Evolutionary conservation across 805 yeast genomes (phyloP), one percentile per base, ranked within the genome.

Genomic region (Cyberlindnera xylosilytica): DNA sequence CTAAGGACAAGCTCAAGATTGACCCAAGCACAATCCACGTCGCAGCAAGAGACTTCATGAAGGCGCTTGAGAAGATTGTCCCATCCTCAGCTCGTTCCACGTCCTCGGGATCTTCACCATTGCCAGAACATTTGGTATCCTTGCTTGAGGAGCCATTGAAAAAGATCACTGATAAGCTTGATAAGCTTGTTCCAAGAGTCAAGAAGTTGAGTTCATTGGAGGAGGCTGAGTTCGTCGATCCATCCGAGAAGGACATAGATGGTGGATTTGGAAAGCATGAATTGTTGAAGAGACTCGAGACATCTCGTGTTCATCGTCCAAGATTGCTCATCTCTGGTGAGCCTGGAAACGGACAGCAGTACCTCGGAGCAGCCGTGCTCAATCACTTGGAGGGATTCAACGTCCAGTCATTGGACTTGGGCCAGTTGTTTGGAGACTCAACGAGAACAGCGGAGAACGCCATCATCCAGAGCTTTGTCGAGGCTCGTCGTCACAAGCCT

Each of bases 51-150:
- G 99, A 93, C 63, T 91, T 93, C 57, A 81, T 87, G 73, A 69
- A 79, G 42, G 95, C 98, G 0, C 60, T 91, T 38, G 89, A 84
- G 22, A 87, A 86, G 57, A 86, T 91, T 43, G 79, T 90, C 20
- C 99, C 99, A 0, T 88, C 97, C 0, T 85, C 96, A 38, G 87
- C 96, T 2, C 73, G 99, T 46, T 83, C 96, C 0, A 74, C 91
- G 0, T 78, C 90, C 0, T 71, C 79, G 8, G 73, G 78, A 1
- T 81, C 93, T 0, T 74, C 84, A 9, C 95, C 97, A 2, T 62
- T 93, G 33, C 97, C 99, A 0, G 78, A 77, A 6, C 75, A 78
- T 20, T 63, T 93, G 20, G 69, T 69, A 36, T 84, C 95, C 1
- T 62, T 93, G 32, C 64, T 93, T 20, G 64, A 69, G n/a, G 54